Base-by-base conservation (phyloP, 176 grass and related monocot species). In the Elymus sibiricus region DNA sequence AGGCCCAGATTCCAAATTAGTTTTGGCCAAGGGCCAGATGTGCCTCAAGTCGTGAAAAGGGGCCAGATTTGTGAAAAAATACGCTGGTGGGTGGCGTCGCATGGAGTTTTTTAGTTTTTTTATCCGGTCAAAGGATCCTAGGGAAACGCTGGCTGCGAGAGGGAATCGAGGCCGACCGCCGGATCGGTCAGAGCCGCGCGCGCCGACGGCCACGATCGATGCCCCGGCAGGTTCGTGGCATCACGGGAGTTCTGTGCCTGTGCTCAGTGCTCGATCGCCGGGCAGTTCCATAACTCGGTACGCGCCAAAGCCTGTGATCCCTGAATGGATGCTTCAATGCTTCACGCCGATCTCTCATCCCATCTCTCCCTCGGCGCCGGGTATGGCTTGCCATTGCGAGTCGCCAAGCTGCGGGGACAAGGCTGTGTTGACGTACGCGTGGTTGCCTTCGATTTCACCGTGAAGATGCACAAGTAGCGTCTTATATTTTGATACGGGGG, bases 41-140 rank as follows among this genome's bases (percentile, higher is more conserved):
- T n/a, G n/a, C n/a, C n/a, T n/a, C n/a, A n/a, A n/a, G n/a, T n/a
- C n/a, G n/a, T n/a, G n/a, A n/a, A n/a, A n/a, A n/a, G n/a, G n/a
- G n/a, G n/a, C n/a, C n/a, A n/a, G n/a, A n/a, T n/a, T n/a, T n/a
- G n/a, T n/a, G n/a, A n/a, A n/a, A n/a, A n/a, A n/a, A n/a, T n/a
- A n/a, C n/a, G 42, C 43, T 74, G 65, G 84, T 77, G 62, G 66
- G 61, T 72, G 58, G 76, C 68, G 68, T 84, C 40, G 62, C 40
- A 9, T 8, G 5, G n/a, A n/a, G n/a, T n/a, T n/a, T n/a, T n/a
- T n/a, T n/a, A 4, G 34, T 39, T 42, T 38, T 79, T 43, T 1
- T 1, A 64, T 16, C 31, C 84, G 89, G 59, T 84, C 80, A 84
- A 90, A 80, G 85, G 72, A 83, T 83, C 84, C 89, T 44, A 83